These are phyloP conservation scores for Solanum gracilifrons DNA, from an alignment of 257 asterid species.

Conservation along the genomic window DNA sequence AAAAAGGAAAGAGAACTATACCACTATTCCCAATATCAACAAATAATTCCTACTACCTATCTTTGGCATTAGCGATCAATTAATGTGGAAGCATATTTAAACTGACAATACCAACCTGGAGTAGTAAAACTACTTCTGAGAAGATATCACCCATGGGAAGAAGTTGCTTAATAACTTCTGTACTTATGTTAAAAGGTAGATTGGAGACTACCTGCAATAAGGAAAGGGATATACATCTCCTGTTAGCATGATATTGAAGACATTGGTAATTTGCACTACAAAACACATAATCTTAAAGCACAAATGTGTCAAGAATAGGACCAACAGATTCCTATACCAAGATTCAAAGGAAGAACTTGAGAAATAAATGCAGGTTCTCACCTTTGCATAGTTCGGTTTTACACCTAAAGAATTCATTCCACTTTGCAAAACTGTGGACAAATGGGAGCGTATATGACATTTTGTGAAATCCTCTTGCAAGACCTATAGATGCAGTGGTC, in stretches of 20 bases:
- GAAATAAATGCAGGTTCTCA: conserved; percentile 4
- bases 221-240: neutral
- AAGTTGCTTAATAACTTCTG: conserved; percentile 78
- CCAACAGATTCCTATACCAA: neutral
- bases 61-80: neutral
- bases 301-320: neutral
- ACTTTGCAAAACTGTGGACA: conserved; percentile 37
- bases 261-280: neutral
- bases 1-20: neutral
- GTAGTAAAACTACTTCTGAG: conserved; percentile 76
- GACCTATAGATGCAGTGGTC: conserved; percentile 37
- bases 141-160: conserved; percentile 99
- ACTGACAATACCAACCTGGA: conserved; percentile 45
- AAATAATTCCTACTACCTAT: neutral
- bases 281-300: neutral
- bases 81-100: neutral
- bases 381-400: conserved; percentile 50
- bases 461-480: conserved; percentile 81
- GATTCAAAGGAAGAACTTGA: neutral
- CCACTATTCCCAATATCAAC: neutral
- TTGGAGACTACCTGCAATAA: conserved; percentile 78
- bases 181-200: conserved; percentile 90
- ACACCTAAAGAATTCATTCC: conserved; percentile 16
- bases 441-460: conserved; percentile 65
- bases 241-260: neutral